Percentiles rank a stretch among this genome's conserved stretches.
Evolutionary conservation across 768 basidiomycete species (phyloP).

Genomic region (Ramaria sp.): DNA sequence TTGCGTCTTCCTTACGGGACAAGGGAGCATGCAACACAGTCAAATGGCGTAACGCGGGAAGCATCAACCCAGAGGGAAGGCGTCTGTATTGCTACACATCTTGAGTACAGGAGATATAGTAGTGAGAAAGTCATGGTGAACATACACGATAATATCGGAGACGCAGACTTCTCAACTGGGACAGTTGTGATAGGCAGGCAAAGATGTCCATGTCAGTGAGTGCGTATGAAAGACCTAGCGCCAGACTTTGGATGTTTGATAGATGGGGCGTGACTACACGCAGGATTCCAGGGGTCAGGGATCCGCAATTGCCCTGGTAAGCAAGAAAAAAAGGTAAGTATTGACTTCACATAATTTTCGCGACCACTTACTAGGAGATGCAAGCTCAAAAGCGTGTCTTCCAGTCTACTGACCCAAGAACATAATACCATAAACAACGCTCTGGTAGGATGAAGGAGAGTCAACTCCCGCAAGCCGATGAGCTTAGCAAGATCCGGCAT

Average conservation of each 20-base stretch:
- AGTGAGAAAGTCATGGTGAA: neutral
- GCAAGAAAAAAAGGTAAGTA: neutral
- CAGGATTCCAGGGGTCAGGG: conserved; percentile 51
- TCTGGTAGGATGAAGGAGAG: conserved; percentile 14
- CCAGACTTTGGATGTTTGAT: conserved; percentile 25
- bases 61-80: conserved; percentile 13
- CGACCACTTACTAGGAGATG: conserved; percentile 32
- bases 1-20: conserved; percentile 16
- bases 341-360: neutral
- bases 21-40: conserved; percentile 19
- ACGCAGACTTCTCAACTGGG: conserved; percentile 27
- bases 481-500: conserved; percentile 10
- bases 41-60: conserved; percentile 23
- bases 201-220: conserved; percentile 44
- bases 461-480: conserved; percentile 11
- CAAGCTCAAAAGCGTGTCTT: conserved; percentile 24
- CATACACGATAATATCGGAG: conserved; percentile 44
- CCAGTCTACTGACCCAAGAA: conserved; percentile 31
- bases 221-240: conserved; percentile 49
- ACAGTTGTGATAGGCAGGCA: conserved; percentile 31
- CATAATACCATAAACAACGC: conserved; percentile 16
- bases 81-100: conserved; percentile 33
- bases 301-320: conserved; percentile 47
- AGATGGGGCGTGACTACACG: conserved; percentile 31
- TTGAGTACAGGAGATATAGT: neutral